Evolutionary conservation across 371 early-diverging fungal genomes (phyloP).

Genomic region (Fennellomyces sp.): DNA sequence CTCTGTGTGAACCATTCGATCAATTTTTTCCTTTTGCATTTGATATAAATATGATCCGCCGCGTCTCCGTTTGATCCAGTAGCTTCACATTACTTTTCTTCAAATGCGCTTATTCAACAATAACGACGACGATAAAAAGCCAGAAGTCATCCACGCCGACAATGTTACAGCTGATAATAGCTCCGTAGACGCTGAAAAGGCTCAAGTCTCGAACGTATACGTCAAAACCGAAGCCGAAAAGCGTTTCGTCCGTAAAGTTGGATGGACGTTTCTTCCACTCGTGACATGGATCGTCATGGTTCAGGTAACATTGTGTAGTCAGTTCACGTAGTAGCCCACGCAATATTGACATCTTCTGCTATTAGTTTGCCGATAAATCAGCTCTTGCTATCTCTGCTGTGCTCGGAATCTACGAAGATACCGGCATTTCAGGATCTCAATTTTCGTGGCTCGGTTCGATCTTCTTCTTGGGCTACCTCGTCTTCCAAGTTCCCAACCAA

Average conservation of each 20-base stretch:
- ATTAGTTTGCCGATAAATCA: constrained; percentile 30
- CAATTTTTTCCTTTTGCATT: not conserved
- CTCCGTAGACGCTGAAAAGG: not conserved
- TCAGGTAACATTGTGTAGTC: constrained; percentile 26
- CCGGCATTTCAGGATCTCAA: constrained; percentile 21
- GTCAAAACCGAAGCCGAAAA: constrained; percentile 27
- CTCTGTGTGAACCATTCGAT: not conserved
- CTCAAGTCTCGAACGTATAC: not conserved
- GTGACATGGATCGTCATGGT: constrained; percentile 29
- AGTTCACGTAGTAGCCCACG: no score
- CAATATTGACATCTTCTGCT: no score
- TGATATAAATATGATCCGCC: not conserved
- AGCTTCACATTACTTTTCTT: not conserved
- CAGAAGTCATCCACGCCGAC: not conserved
- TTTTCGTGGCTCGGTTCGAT: constrained; percentile 21
- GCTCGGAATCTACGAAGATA: constrained; percentile 26
- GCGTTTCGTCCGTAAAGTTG: constrained; percentile 27
- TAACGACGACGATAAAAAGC: not conserved
- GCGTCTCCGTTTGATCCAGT: not conserved
- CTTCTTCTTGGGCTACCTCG: constrained; percentile 11
- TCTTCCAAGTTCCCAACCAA: constrained; percentile 14
- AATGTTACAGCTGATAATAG: not conserved
- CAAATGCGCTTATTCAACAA: not conserved
- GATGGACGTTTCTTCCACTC: constrained; percentile 27
- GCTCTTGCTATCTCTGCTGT: constrained; percentile 30